Evolutionary conservation across 768 basidiomycete genomes (phyloP), one percentile per base, ranked within the genome.

Genomic region (Rhodotorula diobovata): DNA sequence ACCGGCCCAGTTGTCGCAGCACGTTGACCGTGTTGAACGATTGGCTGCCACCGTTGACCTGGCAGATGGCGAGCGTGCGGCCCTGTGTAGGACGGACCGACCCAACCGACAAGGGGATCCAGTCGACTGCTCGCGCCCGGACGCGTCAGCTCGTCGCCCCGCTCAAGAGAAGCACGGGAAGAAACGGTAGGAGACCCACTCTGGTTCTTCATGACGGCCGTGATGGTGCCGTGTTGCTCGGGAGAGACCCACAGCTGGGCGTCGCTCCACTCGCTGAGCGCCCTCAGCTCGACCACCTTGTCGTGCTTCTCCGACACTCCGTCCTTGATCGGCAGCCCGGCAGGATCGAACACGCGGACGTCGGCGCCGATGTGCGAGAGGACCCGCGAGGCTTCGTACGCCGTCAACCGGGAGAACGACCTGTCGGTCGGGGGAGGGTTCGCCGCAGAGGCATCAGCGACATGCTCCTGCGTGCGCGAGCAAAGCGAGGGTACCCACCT

Each of bases 51-150:
- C 73, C 72, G 61, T 79, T 76, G 34, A 79, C 78, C 59, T 81
- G 81, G 11, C 76, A 72, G n/a, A 81, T 73, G 2, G 77, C 81
- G 16, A 81, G 67, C 8, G 77, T 79, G 25, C 79, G 70, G 0
- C 81, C 81, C 62, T 81, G 81, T 2, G 80, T 80, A 1, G 81
- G 81, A 39, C 81, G 61, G 0, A 81, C 81, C 8, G 77, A 78
- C 0, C 81, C 81, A 1, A 75, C 75, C 0, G 75, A 73, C 15
- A 81, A 68, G 8, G 81, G 81, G 53, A 81, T 80, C 80, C 81
- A 81, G 65, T 81, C 81, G 61, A 81, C 78, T 79, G 56, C 23
- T 25, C 21, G 34, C 63, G n/a, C 2, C 0, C 20, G n/a, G 35
- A 21, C 1, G 8, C n/a, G 21, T 35, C 30, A 43, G 45, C 53